Conservation (phyloP, 768 basidiomycete genomes). For the Pleurotus tuoliensis region DNA sequence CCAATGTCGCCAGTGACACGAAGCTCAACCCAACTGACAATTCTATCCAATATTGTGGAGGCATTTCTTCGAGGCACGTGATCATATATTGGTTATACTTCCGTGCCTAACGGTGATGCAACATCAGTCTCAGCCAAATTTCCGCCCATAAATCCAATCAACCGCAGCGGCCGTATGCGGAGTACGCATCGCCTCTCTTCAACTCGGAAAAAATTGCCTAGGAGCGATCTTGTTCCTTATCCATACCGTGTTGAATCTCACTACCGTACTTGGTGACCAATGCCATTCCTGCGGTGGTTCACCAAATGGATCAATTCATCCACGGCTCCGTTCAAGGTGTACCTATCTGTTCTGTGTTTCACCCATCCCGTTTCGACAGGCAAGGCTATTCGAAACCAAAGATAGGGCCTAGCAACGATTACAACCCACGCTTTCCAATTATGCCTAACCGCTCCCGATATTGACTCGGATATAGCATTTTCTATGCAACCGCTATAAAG, state of each 20-base stretch:
- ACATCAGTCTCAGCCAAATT: conserved; percentile 3
- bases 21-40: not conserved
- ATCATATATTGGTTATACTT: not conserved
- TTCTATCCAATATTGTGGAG: not conserved
- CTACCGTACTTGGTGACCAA: conserved; percentile 1
- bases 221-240: conserved; percentile 3
- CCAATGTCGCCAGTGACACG: not conserved
- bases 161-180: conserved; percentile 4
- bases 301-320: conserved; percentile 9
- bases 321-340: conserved; percentile 13
- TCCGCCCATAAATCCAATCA: conserved; percentile 2
- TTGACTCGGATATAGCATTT: conserved; percentile 17
- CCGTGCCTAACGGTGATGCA: conserved; percentile 7
- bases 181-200: conserved; percentile 3
- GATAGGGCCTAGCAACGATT: conserved; percentile 18
- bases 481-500: conserved; percentile 17
- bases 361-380: conserved; percentile 22
- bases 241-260: conserved; percentile 1
- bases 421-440: conserved; percentile 13
- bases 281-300: conserved; percentile 12
- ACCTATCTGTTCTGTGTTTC: conserved; percentile 22
- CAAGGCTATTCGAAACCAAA: conserved; percentile 31
- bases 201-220: conserved; percentile 5
- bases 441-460: conserved; percentile 19
- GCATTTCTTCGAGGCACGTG: not conserved